Base-by-base conservation (phyloP, 1,284 basidiomycete species). In the Leccinum pallidistipes region DNA sequence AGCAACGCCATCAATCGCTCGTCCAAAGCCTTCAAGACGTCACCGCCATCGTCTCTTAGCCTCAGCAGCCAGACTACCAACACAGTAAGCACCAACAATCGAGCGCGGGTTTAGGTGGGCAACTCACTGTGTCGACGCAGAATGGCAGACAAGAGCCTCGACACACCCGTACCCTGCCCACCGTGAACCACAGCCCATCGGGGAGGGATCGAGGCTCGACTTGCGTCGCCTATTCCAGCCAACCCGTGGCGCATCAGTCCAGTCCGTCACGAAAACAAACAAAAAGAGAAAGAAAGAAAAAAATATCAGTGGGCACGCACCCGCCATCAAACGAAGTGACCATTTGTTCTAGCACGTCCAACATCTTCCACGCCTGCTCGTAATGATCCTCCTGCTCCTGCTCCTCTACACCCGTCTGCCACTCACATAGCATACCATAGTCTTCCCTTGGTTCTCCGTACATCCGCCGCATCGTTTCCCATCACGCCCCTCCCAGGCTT, bases 81-180 rank as follows among this genome's bases (percentile, higher is more conserved):
- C 57, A 21, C 63, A 55, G 24, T 40, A 52, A 18, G 1, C 5
- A 55, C 29, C 21, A 27, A 27, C 21, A 51, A 29, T 18, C n/a
- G 31, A 51, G 8, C 7, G 32, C 34, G 55, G 16, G 7, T 50
- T 50, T 29, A 27, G 27, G 27, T n/a, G 29, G n/a, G 24, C 4
- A 3, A 76, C 87, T 71, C 63, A 95, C 92, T 87, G 68, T 90
- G 88, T 70, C 90, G 87, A 18, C 87, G 81, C 21, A 96, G 75
- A 16, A 95, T 80, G 9, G 83, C 77, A 1, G 87, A 87, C 9
- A 92, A 77, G 3, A 92, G 73, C 5, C 81, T 79, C 0, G 93
- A 90, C 9, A 87, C 82, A n/a, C 93, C 73, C 7, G 84, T 77
- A 54, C 92, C 90, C 24, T 75, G 73, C 9, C 71, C 66, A n/a